Base-by-base conservation (phyloP, 257 asterid species). In the Echites panduratus region DNA sequence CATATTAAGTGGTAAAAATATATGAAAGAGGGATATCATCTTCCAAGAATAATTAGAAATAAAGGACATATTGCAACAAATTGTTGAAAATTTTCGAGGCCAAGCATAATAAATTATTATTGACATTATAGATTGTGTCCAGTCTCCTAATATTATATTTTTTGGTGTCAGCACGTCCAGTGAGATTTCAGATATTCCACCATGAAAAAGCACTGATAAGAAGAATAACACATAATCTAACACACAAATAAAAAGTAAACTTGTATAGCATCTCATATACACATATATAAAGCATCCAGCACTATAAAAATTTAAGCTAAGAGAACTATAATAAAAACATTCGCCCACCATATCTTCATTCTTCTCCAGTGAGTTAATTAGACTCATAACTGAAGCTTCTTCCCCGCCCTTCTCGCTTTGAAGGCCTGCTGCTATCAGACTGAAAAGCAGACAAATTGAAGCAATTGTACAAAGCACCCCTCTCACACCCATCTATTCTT, bases 291-390 rank as follows among this genome's bases (percentile, higher is more conserved):
- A 40, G 14, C 43, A 50, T 10, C 5, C 19, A 52, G 62, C 14
- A 44, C 19, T 19, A 59, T 47, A 58, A 7, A 59, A 44, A 40
- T 14, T 9, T 8, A 54, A 49, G 66, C 54, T 13, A 65, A 13
- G 52, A 64, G 61, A 65, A 64, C 22, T 54, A 78, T 14, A 49
- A 75, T n/a, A 69, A 63, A 9, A 75, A 72, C 61, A 83, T 53
- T 61, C 44, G 9, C 52, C 70, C 85, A 90, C 95, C 96, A 77
- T 76, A 64, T 85, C 87, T 73, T 77, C 83, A 68, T 86, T 85
- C 24, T 81, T 79, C 80, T 84, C 74, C 76, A 86, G 82, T 12
- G 85, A 82, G 61, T 81, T 78, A 48, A 84, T 59, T 58, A 85
- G 78, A 80, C 82, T 74, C 32, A 56, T 76, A 72, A 87, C 76